A percentile compares a stretch with the other conserved stretches of the same genome.
These are phyloP conservation scores for Agaricus bisporus DNA, from an alignment of 768 basidiomycete species.

Conservation along the genomic window DNA sequence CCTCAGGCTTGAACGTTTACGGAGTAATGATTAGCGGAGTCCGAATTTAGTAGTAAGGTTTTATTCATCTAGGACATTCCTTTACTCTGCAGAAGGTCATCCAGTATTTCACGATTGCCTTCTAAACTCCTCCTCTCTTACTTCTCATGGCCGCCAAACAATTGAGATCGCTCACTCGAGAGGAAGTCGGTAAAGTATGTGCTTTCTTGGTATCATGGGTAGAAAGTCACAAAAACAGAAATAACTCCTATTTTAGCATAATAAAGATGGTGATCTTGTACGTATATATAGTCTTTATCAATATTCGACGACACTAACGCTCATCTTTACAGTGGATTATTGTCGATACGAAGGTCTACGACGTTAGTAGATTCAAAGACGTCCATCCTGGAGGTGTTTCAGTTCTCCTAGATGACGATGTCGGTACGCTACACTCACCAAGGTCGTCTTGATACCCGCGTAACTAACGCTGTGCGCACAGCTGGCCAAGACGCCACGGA, in stretches of 20 bases:
- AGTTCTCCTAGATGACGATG: constrained; percentile 70
- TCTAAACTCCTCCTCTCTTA: neutral
- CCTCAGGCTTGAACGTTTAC: too few relatives aligned
- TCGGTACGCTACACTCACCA: constrained; percentile 45
- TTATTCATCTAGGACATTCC: too few relatives aligned
- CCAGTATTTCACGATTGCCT: neutral
- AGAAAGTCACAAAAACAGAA: constrained; percentile 10
- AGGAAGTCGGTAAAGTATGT: constrained; percentile 37
- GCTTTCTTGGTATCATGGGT: neutral
- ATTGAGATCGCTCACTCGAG: constrained; percentile 30
- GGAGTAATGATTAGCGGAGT: too few relatives aligned
- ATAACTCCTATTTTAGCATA: constrained; percentile 46
- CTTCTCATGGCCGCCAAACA: constrained; percentile 29
- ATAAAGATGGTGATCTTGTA: constrained; percentile 64
- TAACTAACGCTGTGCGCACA: constrained; percentile 18
- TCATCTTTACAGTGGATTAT: constrained; percentile 64
- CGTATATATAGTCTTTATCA: neutral
- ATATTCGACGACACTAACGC: constrained; percentile 27
- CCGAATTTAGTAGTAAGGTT: too few relatives aligned
- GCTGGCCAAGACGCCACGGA: constrained; percentile 90
- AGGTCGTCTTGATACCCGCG: neutral
- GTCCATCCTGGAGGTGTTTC: constrained; percentile 83
- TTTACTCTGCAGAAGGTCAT: too few relatives aligned
- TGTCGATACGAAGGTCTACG: constrained; percentile 81
- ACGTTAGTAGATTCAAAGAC: constrained; percentile 73